A percentile compares a stretch with the other conserved stretches of the same genome.
Evolutionary conservation across 345 rosid genomes (phyloP).

Genomic region (Pugionium dolabratum): DNA sequence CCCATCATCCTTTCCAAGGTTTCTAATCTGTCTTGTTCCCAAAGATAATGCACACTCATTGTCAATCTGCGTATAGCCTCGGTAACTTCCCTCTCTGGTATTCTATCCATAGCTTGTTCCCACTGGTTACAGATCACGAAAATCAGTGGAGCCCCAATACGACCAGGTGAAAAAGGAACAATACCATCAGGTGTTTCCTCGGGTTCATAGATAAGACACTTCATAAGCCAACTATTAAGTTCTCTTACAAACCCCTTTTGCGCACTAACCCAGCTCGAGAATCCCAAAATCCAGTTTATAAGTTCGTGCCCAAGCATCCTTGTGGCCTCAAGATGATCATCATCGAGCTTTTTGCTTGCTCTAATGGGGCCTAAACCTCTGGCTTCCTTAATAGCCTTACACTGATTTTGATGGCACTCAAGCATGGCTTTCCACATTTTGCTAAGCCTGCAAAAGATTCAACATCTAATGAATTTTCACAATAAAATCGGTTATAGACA

Average conservation of each 20-base stretch:
- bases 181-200: constrained; percentile 87
- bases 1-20: constrained; percentile 46
- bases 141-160: constrained; percentile 88
- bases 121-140: constrained; percentile 96
- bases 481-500: no score
- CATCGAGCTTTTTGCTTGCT: constrained; percentile 61
- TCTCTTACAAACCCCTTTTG: constrained; percentile 78
- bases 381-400: constrained; percentile 70
- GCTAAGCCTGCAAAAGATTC: constrained; percentile 53
- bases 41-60: constrained; percentile 60
- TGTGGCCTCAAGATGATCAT: constrained; percentile 68
- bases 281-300: constrained; percentile 67
- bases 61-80: constrained; percentile 70
- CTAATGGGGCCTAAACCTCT: constrained; percentile 59
- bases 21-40: constrained; percentile 75
- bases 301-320: constrained; percentile 75
- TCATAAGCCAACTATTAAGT: constrained; percentile 81
- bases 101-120: constrained; percentile 74
- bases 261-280: constrained; percentile 75
- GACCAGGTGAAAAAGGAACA: constrained; percentile 90
- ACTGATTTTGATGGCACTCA: constrained; percentile 82
- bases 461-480: not conserved
- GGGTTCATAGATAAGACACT: constrained; percentile 82
- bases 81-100: constrained; percentile 87
- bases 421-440: constrained; percentile 97